Conservation (phyloP, 352 stramenopile species). For the Pythium oligandrum region DNA sequence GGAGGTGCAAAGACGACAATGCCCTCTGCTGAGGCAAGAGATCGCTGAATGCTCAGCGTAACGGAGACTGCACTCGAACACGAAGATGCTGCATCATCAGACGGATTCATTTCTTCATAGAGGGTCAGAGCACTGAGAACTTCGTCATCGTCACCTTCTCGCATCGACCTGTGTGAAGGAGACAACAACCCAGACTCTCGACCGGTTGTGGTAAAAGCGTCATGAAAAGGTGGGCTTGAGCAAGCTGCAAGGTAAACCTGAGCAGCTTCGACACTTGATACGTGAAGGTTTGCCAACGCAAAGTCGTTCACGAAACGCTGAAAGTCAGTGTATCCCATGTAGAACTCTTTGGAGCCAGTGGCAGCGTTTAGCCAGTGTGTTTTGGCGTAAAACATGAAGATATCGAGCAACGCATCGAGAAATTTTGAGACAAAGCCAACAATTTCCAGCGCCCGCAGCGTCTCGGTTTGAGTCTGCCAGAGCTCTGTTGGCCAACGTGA, state of each 20-base stretch:
- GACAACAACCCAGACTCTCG: conserved; percentile 12
- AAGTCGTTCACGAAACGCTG: conserved; percentile 78
- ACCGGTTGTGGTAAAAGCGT: neutral
- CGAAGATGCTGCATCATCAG: neutral
- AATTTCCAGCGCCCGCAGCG: conserved; percentile 42
- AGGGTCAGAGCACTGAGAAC: neutral
- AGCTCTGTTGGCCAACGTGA: conserved; percentile 45
- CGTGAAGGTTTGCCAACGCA: conserved; percentile 55
- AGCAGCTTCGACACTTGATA: conserved; percentile 64
- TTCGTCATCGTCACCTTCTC: conserved; percentile 5
- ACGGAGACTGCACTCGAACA: conserved; percentile 5
- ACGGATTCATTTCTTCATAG: neutral
- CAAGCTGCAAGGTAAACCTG: conserved; percentile 70
- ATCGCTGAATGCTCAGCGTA: conserved; percentile 29
- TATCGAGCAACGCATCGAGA: conserved; percentile 54
- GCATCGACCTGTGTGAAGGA: neutral
- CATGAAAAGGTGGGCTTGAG: conserved; percentile 46
- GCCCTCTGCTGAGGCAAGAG: conserved; percentile 41
- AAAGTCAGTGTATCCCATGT: conserved; percentile 67
- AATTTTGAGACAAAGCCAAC: conserved; percentile 64
- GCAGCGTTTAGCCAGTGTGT: conserved; percentile 33
- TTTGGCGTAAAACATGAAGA: conserved; percentile 78
- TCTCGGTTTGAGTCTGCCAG: conserved; percentile 49
- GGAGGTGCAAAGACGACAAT: conserved; percentile 41
- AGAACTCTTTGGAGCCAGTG: conserved; percentile 50